Evolutionary conservation across 805 yeast genomes (phyloP), one percentile per base, ranked within the genome.

Genomic region (Ogataea paradorogensis): DNA sequence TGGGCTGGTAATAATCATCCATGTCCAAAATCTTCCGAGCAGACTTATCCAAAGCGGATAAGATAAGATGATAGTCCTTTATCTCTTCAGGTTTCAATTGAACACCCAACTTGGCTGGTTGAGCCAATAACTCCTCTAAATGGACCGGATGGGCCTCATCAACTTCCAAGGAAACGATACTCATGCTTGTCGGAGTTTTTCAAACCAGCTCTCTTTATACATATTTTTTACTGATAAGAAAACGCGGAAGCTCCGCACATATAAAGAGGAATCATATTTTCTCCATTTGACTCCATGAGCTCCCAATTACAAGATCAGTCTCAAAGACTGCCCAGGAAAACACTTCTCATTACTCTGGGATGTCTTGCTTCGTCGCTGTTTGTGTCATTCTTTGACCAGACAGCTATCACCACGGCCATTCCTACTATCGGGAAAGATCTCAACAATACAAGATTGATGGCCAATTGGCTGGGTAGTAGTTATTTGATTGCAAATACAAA

Each of bases 391-490:
- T 66, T 71, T 31, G 80, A 74, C 50, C 78, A 72, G 43, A 67
- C 74, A 6, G 70, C 74, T 26, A 64, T 71, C 22, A 66, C 76
- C 1, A 69, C 73, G 4, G 76, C 74, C 1, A 61, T 74, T n/a
- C 67, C 80, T 1, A 48, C 52, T 6, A 75, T 76, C 30, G 75
- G 73, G 7, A 47, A 63, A 15, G 76, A 71, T 28, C 58, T 76
- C 33, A 43, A 70, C 26, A 71, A 76, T 8, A 62, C 65, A 29
- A 60, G 59, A 14, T 62, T 76, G 5, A 74, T 76, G 32, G 66
- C 73, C 36, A 74, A 81, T 34, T 50, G 82, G 79, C 74, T 45
- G 1, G 79, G 78, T n/a, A 70, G 81, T 1, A 69, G 78, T 13
- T 63, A 71, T 15, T 58, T 74, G 15, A 66, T 76, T 37, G 73